Evolutionary conservation across 2,329 filamentous ascomycete species (phyloP), one percentile per base, ranked within the genome.

Genomic region (Ascomycota sp.): DNA sequence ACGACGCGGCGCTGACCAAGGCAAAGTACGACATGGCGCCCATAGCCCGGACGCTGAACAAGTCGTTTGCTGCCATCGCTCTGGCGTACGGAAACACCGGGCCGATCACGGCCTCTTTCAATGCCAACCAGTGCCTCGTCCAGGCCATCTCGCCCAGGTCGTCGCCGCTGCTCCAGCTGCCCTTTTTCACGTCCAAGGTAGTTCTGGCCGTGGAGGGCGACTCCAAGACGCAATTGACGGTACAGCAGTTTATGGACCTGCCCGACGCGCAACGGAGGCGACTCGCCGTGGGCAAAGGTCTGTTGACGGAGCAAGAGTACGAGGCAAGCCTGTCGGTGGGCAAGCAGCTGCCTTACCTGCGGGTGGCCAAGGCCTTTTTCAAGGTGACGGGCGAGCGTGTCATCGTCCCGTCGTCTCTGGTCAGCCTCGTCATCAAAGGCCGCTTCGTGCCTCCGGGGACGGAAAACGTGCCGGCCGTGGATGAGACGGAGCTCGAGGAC

Each of bases 381-480:
- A 98, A 98, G 63, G 91, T 98, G 27, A 75, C 82, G 30, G 89
- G 89, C 47, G 91, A 98, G 56, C 80, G 78, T 40, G 78, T 76
- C 50, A 81, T 98, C 45, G 92, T 86, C 21, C 85, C 89, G 6
- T 81, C 78, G 34, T 92, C 83, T 33, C 67, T 98, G 23, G 86
- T 95, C 15, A 86, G 85, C 36, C 75, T 98, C 20, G 82, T 98
- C 30, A 72, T 98, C 48, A 98, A 98, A 61, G 83, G 79, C 21
- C 82, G 89, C 32, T 78, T 95, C 46, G 74, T 95, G 28, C 89
- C 89, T 5, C 85, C 89, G 4, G 86, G 85, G 27, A 75, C 70
- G 38, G 65, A 68, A 17, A 63, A 77, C 31, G 61, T 93, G 6
- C 83, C 89, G 4, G 60, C 67, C 25, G 61, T 93, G 35, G 67